Evolutionary conservation across 2,329 filamentous ascomycete genomes (phyloP).

Genomic region (Fonsecaea erecta): DNA sequence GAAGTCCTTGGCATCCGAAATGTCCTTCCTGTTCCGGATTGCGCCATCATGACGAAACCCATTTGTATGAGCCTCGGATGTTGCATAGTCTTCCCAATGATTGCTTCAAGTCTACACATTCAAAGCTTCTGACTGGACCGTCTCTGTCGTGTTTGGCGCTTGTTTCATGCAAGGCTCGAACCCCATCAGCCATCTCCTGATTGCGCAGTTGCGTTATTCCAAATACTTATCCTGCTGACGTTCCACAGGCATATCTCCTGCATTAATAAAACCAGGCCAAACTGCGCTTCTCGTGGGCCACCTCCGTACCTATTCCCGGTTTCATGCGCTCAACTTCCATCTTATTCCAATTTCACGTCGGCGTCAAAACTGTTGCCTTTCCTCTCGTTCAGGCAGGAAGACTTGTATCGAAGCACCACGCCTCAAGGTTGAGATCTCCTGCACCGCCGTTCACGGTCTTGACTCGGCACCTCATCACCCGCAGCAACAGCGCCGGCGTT

Average conservation of each 20-base stretch:
- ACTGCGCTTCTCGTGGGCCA: neutral
- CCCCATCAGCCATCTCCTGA: neutral
- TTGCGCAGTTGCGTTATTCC: neutral
- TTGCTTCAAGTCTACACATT: neutral
- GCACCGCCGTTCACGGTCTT: neutral
- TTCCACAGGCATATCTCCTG: neutral
- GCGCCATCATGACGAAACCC: neutral
- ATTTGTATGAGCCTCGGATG: conserved; percentile 3
- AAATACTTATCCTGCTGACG: conserved; percentile 1
- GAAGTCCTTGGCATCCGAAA: neutral
- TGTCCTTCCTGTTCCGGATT: neutral
- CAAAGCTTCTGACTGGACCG: neutral
- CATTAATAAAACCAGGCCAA: neutral
- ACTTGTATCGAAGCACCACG: neutral
- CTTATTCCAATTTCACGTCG: neutral
- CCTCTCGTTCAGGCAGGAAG: neutral
- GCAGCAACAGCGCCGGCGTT: neutral
- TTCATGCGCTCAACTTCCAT: neutral
- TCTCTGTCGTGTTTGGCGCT: neutral
- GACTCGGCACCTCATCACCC: neutral
- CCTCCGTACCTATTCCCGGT: neutral
- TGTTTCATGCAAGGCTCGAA: conserved; percentile 6
- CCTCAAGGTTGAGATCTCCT: neutral
- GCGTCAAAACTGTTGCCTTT: neutral
- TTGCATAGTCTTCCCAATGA: neutral